Evolutionary conservation across 108 stramenopile genomes (phyloP).

Genomic region (Aurantiochytrium sp.): DNA sequence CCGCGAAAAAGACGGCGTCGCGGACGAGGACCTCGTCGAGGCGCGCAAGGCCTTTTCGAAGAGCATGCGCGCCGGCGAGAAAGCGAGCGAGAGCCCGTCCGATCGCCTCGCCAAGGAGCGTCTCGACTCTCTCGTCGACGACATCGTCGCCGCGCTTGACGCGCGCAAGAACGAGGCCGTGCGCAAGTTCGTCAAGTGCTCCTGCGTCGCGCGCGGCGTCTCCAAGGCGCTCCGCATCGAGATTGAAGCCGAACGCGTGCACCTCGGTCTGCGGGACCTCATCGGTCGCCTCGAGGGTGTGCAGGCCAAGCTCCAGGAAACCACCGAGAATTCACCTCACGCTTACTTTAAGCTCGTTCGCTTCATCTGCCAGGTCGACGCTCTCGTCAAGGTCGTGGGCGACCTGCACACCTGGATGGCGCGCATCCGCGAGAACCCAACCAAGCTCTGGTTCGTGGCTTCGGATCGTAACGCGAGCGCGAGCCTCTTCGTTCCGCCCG

Average conservation of each 20-base stretch:
- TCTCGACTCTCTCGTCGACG: not conserved
- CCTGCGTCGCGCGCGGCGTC: not conserved
- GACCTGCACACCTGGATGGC: not conserved
- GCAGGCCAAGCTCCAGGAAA: not conserved
- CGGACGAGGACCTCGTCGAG: not conserved
- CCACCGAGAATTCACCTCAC: not conserved
- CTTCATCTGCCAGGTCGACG: not conserved
- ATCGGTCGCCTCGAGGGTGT: not conserved
- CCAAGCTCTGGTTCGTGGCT: not conserved
- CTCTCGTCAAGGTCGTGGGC: not conserved
- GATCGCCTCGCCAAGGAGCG: not conserved
- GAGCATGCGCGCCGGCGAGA: not conserved
- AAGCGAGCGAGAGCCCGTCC: not conserved
- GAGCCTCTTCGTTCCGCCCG: not conserved
- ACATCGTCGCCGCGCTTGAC: not conserved
- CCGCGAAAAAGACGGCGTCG: not conserved
- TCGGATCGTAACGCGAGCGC: not conserved
- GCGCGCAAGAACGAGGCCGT: not conserved
- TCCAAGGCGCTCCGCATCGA: slow-evolving; percentile 24
- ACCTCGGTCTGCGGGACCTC: not conserved
- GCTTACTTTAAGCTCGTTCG: not conserved
- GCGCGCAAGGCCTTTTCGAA: not conserved
- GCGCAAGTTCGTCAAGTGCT: not conserved
- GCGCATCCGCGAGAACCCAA: not conserved
- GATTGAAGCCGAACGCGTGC: not conserved